Evolutionary conservation across 352 stramenopile genomes (phyloP).

Genomic region (Peronosclerospora sorghi): DNA sequence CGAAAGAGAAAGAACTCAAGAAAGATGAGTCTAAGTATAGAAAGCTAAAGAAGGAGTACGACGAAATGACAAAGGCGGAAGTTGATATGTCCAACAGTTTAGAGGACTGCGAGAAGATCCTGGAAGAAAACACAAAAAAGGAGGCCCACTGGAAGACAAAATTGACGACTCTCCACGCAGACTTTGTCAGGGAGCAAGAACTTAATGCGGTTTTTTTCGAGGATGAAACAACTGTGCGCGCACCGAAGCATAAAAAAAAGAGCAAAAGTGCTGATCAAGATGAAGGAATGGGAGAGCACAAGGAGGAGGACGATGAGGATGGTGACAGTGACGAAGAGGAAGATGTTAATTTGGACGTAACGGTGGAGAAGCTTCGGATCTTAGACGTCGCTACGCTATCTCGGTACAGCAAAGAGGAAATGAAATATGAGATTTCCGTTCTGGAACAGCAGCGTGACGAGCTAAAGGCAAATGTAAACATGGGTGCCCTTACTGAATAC

Average conservation of each 20-base stretch:
- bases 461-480: constrained; percentile 92
- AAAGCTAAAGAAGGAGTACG: constrained; percentile 84
- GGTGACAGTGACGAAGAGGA: constrained; percentile 29
- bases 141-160: constrained; percentile 77
- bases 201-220: constrained; percentile 66
- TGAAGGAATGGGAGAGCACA: constrained; percentile 28
- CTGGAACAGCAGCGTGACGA: constrained; percentile 89
- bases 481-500: constrained; percentile 86
- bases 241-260: constrained; percentile 39
- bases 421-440: constrained; percentile 90
- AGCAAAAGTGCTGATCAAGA: constrained; percentile 20
- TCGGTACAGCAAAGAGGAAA: constrained; percentile 84
- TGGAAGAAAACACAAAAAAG: constrained; percentile 89
- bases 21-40: constrained; percentile 72
- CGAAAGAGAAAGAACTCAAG: constrained; percentile 73
- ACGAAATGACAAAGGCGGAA: constrained; percentile 85
- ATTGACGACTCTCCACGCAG: constrained; percentile 49
- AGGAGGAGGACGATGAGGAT: constrained; percentile 21
- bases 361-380: constrained; percentile 56
- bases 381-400: constrained; percentile 66
- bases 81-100: constrained; percentile 90
- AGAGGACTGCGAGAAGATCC: constrained; percentile 87
- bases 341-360: constrained; percentile 26
- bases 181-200: constrained; percentile 56
- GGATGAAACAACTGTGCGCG: constrained; percentile 31